phyloP scores from a whole-genome alignment of 176 grass and related monocot species.

The Coix lacrymajobi region DNA sequence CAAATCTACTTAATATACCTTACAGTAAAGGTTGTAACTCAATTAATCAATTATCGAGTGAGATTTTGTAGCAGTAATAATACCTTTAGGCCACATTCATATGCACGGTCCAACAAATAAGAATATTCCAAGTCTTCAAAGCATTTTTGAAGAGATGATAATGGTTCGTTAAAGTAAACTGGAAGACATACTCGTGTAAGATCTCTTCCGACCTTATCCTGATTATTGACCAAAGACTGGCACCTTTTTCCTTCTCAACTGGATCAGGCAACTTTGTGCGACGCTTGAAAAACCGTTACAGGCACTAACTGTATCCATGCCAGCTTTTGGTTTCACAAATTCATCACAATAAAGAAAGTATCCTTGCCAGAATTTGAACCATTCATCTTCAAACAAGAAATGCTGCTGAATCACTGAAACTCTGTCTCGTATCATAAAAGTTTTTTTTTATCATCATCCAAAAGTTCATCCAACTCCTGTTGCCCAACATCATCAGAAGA shows the following conservation, averaged over 20 bases:
- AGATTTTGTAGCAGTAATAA: neutral
- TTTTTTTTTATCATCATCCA: slow-evolving; percentile 65
- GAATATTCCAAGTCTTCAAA: slow-evolving; percentile 93
- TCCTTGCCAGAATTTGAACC: neutral
- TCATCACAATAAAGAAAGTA: neutral
- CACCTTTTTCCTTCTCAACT: slow-evolving; percentile 73
- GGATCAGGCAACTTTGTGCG: slow-evolving; percentile 69
- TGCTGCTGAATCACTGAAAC: slow-evolving; percentile 52
- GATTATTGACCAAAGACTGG: slow-evolving; percentile 93
- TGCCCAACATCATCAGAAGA: slow-evolving; percentile 82
- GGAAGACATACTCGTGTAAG: slow-evolving; percentile 84
- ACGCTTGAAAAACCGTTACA: slow-evolving; percentile 22
- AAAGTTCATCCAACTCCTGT: slow-evolving; percentile 63
- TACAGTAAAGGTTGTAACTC: neutral
- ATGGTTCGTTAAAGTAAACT: slow-evolving; percentile 88
- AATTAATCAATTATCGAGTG: neutral
- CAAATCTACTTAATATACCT: neutral
- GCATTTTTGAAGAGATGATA: slow-evolving; percentile 88
- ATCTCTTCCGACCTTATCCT: slow-evolving; percentile 91
- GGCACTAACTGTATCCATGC: neutral
- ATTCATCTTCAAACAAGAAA: slow-evolving; percentile 10
- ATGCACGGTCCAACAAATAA: slow-evolving; percentile 74
- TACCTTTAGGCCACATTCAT: slow-evolving; percentile 45
- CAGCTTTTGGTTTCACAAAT: slow-evolving; percentile 20
- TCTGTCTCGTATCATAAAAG: slow-evolving; percentile 78